Conservation (phyloP, 1,139 yeast species). For the Pichia sp. region DNA sequence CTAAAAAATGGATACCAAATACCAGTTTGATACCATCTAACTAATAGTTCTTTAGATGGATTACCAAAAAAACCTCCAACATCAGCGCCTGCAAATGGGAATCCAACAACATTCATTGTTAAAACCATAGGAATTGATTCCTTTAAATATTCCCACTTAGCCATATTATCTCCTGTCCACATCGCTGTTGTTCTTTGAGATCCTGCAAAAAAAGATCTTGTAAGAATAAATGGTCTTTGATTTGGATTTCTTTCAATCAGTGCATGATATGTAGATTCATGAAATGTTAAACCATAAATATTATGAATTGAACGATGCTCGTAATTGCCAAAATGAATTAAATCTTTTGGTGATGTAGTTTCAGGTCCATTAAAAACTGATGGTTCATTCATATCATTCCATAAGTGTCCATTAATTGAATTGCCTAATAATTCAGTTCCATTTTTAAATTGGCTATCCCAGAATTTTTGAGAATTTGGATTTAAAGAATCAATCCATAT, state of each 20-base stretch:
- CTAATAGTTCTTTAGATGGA: constrained; percentile 71
- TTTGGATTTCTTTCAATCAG: constrained; percentile 44
- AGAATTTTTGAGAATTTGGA: constrained; percentile 52
- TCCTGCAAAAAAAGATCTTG: constrained; percentile 84
- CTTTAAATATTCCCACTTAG: constrained; percentile 82
- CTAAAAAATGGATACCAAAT: constrained; percentile 94
- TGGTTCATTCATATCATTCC: constrained; percentile 99
- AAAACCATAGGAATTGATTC: constrained; percentile 82
- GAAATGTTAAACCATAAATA: constrained; percentile 70
- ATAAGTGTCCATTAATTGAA: constrained; percentile 62
- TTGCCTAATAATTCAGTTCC: constrained; percentile 46
- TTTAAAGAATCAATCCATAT: constrained; percentile 85
- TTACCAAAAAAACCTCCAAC: constrained; percentile 95
- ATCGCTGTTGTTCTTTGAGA: constrained; percentile 87
- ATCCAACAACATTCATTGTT: constrained; percentile 74
- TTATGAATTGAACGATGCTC: constrained; percentile 93
- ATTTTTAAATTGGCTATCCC: constrained; percentile 46
- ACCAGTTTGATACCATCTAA: constrained; percentile 95
- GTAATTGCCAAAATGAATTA: constrained; percentile 69
- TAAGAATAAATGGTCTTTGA: constrained; percentile 80
- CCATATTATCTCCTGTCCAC: constrained; percentile 98
- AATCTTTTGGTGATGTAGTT: constrained; percentile 78
- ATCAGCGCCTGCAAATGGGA: constrained; percentile 94
- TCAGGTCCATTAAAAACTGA: constrained; percentile 94
- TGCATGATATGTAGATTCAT: constrained; percentile 71